Evolutionary conservation across 768 basidiomycete species (phyloP), one percentile per base, ranked within the genome.

Genomic region (Hebeloma cylindrosporum): DNA sequence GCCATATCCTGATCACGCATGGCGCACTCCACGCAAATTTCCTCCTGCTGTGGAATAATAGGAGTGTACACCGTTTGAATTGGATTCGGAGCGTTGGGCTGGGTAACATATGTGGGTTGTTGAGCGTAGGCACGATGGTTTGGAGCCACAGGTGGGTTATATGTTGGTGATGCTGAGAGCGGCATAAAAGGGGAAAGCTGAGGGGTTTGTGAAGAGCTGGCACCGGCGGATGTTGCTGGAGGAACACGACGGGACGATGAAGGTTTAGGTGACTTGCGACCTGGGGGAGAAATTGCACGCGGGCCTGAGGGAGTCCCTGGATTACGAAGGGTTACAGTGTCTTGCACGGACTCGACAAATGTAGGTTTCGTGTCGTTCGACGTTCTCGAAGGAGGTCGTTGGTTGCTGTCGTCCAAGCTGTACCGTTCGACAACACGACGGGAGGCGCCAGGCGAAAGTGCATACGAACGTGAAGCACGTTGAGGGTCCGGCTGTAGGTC

Each of bases 1-100:
- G 85, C 91, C 88, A 99, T 92, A 62, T 99, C 96, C 60, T 95
- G 82, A 65, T 99, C 96, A 23, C 96, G 84, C 94, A 98, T 98
- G 46, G 96, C 87, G 60, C 96, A 99, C 65, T 98, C 96, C 26
- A 96, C 74, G 56, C 95, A 99, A 22, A 97, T 70, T 63, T 98
- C 95, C 56, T 89, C 87, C 52, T 78, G 82, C 7, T 71, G 77
- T 10, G 71, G 79, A 17, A 73, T 78, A 23, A 65, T 64, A 49
- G 82, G 78, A 0, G 78, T 74, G 56, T 79, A 82, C 3, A 82
- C 74, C 3, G 84, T 76, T 49, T 84, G 82, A 37, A 83, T 71
- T 30, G 83, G 72, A 40, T 73, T 76, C 9, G 77, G 74, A 1
- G 77, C 58, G n/a, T 72, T 49, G 0, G 68, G 59, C 32, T 82